Evolutionary conservation across 2,329 filamentous ascomycete genomes (phyloP).

Genomic region (Furcasterigmium sp.): DNA sequence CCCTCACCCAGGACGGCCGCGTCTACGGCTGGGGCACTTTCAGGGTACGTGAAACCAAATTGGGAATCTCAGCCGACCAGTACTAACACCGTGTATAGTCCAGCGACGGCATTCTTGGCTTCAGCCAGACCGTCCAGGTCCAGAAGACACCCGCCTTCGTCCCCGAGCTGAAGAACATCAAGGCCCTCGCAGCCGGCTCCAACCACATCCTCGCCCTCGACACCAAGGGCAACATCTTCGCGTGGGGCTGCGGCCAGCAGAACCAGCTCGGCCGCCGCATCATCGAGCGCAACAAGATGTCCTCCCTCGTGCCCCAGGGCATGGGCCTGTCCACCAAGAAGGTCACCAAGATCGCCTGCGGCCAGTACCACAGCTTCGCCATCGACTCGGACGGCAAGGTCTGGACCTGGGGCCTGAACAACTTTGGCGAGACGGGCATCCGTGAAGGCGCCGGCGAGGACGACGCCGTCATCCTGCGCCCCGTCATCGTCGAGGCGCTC

Average conservation of each 20-base stretch:
- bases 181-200: slow-evolving; percentile 57
- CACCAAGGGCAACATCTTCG: slow-evolving; percentile 57
- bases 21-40: slow-evolving; percentile 86
- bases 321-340: slow-evolving; percentile 57
- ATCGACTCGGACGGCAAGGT: slow-evolving; percentile 65
- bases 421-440: slow-evolving; percentile 72
- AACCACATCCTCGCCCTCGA: slow-evolving; percentile 70
- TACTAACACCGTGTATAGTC: slow-evolving; percentile 25
- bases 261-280: slow-evolving; percentile 55
- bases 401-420: slow-evolving; percentile 83
- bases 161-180: slow-evolving; percentile 60
- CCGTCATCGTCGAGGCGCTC: slow-evolving; percentile 62
- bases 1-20: slow-evolving; percentile 66
- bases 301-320: slow-evolving; percentile 57
- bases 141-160: slow-evolving; percentile 42
- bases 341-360: slow-evolving; percentile 58
- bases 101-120: slow-evolving; percentile 60
- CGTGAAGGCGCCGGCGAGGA: slow-evolving; percentile 59
- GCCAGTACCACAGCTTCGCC: slow-evolving; percentile 79
- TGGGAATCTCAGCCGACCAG: background rate
- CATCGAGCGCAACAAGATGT: slow-evolving; percentile 57
- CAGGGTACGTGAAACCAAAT: slow-evolving; percentile 29
- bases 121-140: slow-evolving; percentile 46
- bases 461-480: slow-evolving; percentile 67
- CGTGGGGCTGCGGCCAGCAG: slow-evolving; percentile 71